Evolutionary conservation across 1,284 basidiomycete species (phyloP), one percentile per base, ranked within the genome.

Genomic region (Puccinia polysora): DNA sequence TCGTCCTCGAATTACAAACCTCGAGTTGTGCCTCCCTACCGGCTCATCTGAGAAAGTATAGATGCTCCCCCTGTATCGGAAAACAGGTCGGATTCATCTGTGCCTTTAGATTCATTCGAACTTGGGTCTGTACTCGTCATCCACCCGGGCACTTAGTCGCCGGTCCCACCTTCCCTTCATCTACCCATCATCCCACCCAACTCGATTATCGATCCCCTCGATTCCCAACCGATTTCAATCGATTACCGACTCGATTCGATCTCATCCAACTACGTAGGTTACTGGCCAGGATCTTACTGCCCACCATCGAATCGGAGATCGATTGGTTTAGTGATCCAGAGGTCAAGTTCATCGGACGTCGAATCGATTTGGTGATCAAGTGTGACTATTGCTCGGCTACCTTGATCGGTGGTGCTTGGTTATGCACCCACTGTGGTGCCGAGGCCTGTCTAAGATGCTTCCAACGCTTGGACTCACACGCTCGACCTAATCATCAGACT

Each of bases 371-470:
- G 7, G 47, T 43, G 3, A 63, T 50, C 6, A 71, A 62, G n/a
- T 71, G 68, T 43, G 68, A 71, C 55, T 71, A 71, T 60, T 71
- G 68, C 30, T 63, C 50, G 18, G 34, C 47, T 2, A 71, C 68
- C 3, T 52, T 71, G 3, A 63, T 71, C 8, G 68, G 68, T 23
- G 59, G 32, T 6, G 68, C 68, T 5, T 63, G 58, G 68, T 45
- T 71, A 6, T 71, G 68, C 40, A 34, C 45, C 23, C 45, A 45
- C 36, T 71, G 68, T 63, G 68, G 68, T 2, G 47, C 47, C 3
- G 68, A 71, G 38, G 59, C 68, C 30, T 71, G 68, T 45, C 23
- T 49, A 12, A 71, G 47, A 10, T 71, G 68, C 47, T 71, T 71
- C n/a, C 25, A 63, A 8, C n/a, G 59, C 10, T 15, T 69, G 47